These are phyloP conservation scores for Setomelanomma holmii DNA, from an alignment of 2,329 filamentous ascomycete species.

Conservation along the genomic window DNA sequence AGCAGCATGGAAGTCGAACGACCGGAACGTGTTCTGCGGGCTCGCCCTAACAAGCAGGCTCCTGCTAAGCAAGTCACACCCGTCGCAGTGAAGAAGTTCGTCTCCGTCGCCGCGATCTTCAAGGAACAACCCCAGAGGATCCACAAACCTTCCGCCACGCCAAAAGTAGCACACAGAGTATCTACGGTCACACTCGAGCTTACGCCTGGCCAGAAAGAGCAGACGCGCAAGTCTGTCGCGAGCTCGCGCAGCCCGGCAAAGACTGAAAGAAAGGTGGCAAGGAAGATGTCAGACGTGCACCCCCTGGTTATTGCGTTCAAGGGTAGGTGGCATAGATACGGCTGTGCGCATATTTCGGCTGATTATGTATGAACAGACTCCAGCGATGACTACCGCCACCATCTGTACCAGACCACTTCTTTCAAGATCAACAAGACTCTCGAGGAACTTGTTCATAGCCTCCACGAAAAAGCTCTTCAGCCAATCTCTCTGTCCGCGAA, in stretches of 20 bases:
- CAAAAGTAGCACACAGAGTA: not conserved
- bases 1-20: conserved; percentile 6
- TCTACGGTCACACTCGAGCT: not conserved
- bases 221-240: conserved; percentile 6
- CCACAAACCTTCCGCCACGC: conserved; percentile 4
- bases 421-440: conserved; percentile 31
- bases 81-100: conserved; percentile 10
- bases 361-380: conserved; percentile 31
- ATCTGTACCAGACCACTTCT: conserved; percentile 26
- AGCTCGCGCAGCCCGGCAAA: conserved; percentile 17
- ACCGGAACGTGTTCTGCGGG: not conserved
- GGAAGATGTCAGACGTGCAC: conserved; percentile 21
- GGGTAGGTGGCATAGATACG: conserved; percentile 16
- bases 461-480: conserved; percentile 23
- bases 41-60: not conserved
- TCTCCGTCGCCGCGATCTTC: conserved; percentile 38
- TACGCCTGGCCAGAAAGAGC: not conserved
- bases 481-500: conserved; percentile 8
- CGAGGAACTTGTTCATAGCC: conserved; percentile 12
- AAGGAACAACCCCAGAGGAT: conserved; percentile 20
- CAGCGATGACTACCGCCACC: conserved; percentile 32
- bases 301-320: conserved; percentile 37
- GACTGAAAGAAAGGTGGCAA: not conserved
- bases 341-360: not conserved
- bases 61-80: conserved; percentile 1